Evolutionary conservation across 805 yeast species (phyloP), one percentile per base, ranked within the genome.

Genomic region (Blastobotrys attinorum): DNA sequence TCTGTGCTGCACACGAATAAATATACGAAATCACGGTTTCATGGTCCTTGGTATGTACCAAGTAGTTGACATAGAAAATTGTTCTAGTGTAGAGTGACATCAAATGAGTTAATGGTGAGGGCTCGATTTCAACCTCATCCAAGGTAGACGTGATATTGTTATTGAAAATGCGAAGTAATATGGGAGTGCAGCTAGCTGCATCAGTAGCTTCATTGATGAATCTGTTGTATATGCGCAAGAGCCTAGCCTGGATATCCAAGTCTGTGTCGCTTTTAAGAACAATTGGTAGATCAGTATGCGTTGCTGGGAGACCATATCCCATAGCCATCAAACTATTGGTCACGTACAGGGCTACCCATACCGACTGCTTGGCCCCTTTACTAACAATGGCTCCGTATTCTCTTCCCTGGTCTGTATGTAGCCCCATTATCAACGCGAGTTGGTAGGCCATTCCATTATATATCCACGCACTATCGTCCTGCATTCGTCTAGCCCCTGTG

Each of bases 1-100:
- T 13, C 17, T 39, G 29, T 15, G 41, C 31, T 3, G 43, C 27
- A 8, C 40, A 46, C n/a, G 39, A 31, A 22, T 43, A 46, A 8
- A 46, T 31, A 7, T 46, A 44, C 16, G 43, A 17, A 8, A 46
- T 23, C 13, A 22, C 40, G n/a, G n/a, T n/a, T n/a, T n/a, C n/a
- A n/a, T n/a, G n/a, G 10, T 22, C 23, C 31, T 36, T 22, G 18
- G 17, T 21, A 31, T 47, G 47, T 11, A 13, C 17, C 29, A 25
- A 8, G 29, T 8, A 25, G 10, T 7, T 44, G 31, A 5, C 43
- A 16, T 25, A 43, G 13, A 15, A 34, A 22, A 3, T 21, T 22
- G 21, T 47, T 37, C 25, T 39, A 13, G 15, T 23, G 40, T 5
- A 47, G 31, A 29, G 43, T 44, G 40, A 36, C 32, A 29, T 39